Evolutionary conservation across 805 yeast genomes (phyloP).

Genomic region (Starmerella tilneyi): DNA sequence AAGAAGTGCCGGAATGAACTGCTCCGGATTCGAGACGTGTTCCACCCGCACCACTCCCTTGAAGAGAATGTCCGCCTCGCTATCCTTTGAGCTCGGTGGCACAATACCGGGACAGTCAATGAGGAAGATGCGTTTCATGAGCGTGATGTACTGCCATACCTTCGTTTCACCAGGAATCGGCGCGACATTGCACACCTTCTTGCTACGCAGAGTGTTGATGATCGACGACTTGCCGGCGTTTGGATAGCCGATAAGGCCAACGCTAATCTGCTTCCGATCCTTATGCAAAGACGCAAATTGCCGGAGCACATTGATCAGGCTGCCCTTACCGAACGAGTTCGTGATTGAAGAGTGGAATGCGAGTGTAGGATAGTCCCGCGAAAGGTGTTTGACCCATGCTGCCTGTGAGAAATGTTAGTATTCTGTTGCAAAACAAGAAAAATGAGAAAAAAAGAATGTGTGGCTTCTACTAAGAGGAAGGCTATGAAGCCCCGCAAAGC

Average conservation of each 20-base stretch:
- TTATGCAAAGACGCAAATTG: slow-evolving; percentile 84
- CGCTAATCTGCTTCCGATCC: slow-evolving; percentile 92
- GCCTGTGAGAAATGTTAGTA: slow-evolving; percentile 52
- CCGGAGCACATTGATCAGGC: slow-evolving; percentile 81
- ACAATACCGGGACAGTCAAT: slow-evolving; percentile 99
- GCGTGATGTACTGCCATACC: slow-evolving; percentile 96
- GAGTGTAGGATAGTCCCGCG: slow-evolving; percentile 83
- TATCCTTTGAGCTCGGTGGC: slow-evolving; percentile 83
- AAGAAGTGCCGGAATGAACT: slow-evolving; percentile 79
- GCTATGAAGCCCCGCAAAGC: slow-evolving; percentile 25
- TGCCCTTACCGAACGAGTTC: slow-evolving; percentile 95
- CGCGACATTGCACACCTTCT: slow-evolving; percentile 94
- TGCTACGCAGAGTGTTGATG: slow-evolving; percentile 82
- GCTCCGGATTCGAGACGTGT: slow-evolving; percentile 91
- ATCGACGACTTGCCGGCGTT: slow-evolving; percentile 97
- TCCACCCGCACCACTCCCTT: slow-evolving; percentile 99
- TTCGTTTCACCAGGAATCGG: slow-evolving; percentile 99
- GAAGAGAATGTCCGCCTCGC: slow-evolving; percentile 83
- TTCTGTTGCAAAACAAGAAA: slow-evolving; percentile 13
- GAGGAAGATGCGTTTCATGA: slow-evolving; percentile 89
- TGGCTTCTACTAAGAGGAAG: slow-evolving; percentile 80
- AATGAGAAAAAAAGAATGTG: slow-evolving; percentile 47
- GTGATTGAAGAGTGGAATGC: slow-evolving; percentile 98
- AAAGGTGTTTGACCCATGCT: slow-evolving; percentile 94
- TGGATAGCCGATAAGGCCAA: slow-evolving; percentile 96